These are phyloP conservation scores for Xylaria cubensis DNA, from an alignment of 495 filamentous ascomycete species.

Conservation along the genomic window DNA sequence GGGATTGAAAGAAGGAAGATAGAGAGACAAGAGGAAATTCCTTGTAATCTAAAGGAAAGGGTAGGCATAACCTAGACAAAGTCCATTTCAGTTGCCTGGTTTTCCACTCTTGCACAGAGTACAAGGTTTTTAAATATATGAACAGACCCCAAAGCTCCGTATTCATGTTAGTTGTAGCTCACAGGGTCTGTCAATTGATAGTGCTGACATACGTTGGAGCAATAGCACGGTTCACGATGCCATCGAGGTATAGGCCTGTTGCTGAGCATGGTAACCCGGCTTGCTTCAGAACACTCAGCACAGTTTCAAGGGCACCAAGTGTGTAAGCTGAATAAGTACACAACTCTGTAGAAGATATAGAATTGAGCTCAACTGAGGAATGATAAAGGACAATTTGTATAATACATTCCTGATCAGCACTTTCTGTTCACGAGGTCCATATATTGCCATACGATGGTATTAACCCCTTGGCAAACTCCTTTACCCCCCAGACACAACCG, in stretches of 20 bases:
- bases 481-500: not conserved
- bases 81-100: not conserved
- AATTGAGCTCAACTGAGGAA: too few species aligned
- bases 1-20: not conserved
- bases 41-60: not conserved
- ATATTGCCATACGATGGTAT: not conserved
- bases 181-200: not conserved
- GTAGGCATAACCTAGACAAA: not conserved
- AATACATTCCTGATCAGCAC: too few species aligned
- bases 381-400: too few species aligned
- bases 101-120: not conserved
- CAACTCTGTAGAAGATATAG: not conserved
- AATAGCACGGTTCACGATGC: not conserved
- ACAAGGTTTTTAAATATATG: not conserved
- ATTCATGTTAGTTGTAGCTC: not conserved
- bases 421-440: too few species aligned
- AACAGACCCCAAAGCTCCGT: not conserved
- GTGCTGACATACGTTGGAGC: not conserved
- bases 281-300: not conserved
- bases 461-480: not conserved
- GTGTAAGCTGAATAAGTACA: not conserved
- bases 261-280: not conserved
- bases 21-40: not conserved
- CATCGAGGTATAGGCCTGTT: not conserved
- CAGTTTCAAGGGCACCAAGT: not conserved